Base-by-base conservation (phyloP, 1,284 basidiomycete species). In the Calocybe gambosa region DNA sequence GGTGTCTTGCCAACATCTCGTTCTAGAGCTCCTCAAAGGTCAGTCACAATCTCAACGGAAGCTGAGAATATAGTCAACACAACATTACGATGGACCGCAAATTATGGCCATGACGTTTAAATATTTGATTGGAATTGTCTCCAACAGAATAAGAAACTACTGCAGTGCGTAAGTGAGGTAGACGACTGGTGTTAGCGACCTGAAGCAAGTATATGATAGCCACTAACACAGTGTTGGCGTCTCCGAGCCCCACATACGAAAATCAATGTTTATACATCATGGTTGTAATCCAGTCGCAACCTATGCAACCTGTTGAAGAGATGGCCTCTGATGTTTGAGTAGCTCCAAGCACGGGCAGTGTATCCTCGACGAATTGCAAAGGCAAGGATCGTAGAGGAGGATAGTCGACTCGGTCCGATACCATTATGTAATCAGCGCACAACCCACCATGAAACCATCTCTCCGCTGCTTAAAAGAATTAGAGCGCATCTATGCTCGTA, bases 1-100 rank as follows among this genome's bases (percentile, higher is more conserved):
- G 69, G 67, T n/a, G 62, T 54, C 1, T 69, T 70, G 2, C 47
- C 42, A 34, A 67, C 68, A 1, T 73, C 73, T 42, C 63, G 61
- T 37, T 69, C 64, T 19, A 64, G 54, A 18, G 64, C 61, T 7
- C 68, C 73, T 60, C 66, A 73, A 25, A 62, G 57, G 54, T 75
- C 73, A 8, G 69, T 75, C 20, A 65, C 69, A 12, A 77, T 42
- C 28, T 66, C 58, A 5, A 77, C 46, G 53, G 50, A 69, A 74
- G 18, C 57, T 53, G 4, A 72, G 73, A 19, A 74, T 53, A 51
- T 69, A 62, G 12, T 61, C 62, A 2, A 58, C 47, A 9, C 65
- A 43, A 39, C 51, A 52, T 18, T 59, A 49, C 3, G 70, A 67
- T 9, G 70, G 65, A 3, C 55, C n/a, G n/a, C n/a, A n/a, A n/a